Percentiles rank a stretch among this genome's conserved stretches.
phyloP scores from a whole-genome alignment of 2,329 filamentous ascomycete species.

The Nakataea oryzae region DNA sequence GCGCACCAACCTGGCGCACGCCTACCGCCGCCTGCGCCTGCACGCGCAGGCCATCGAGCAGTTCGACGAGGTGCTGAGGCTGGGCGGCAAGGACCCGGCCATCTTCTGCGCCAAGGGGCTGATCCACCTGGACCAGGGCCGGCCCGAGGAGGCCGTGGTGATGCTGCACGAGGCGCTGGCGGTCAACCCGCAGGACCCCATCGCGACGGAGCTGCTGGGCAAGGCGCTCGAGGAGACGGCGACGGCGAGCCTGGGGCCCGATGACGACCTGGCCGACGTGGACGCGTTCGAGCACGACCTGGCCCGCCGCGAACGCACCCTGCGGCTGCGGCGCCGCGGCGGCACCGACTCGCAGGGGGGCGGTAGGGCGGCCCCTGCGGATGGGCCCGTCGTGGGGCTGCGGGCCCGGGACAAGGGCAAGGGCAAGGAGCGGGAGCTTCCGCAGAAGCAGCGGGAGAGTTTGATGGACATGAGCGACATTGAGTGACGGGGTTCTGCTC shows the following conservation, averaged over 20 bases:
- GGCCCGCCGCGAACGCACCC: conserved; percentile 33
- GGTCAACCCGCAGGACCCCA: conserved; percentile 67
- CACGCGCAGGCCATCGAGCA: conserved; percentile 64
- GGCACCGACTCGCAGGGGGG: conserved; percentile 6
- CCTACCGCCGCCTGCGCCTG: conserved; percentile 61
- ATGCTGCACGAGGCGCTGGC: conserved; percentile 78
- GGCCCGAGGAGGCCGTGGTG: conserved; percentile 66
- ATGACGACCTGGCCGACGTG: conserved; percentile 21
- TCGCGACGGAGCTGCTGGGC: conserved; percentile 68
- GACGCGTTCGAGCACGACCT: conserved; percentile 43
- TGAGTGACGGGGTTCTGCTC: neutral
- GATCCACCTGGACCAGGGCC: conserved; percentile 67
- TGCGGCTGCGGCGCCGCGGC: conserved; percentile 25
- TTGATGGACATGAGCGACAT: conserved; percentile 6
- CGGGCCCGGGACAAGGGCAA: conserved; percentile 30
- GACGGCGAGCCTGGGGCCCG: conserved; percentile 28
- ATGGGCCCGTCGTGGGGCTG: conserved; percentile 4
- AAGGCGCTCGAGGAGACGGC: conserved; percentile 59
- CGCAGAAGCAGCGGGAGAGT: conserved; percentile 16
- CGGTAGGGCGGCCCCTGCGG: conserved; percentile 5
- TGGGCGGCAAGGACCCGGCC: conserved; percentile 67
- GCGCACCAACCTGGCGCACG: conserved; percentile 81
- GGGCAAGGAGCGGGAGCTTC: conserved; percentile 28
- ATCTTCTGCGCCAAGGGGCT: conserved; percentile 78
- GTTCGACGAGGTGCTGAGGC: conserved; percentile 79